Percentiles rank a stretch among this genome's conserved stretches.
phyloP scores from a whole-genome alignment of 352 stramenopile species.

The Phytopythium cucurbitacearum region DNA sequence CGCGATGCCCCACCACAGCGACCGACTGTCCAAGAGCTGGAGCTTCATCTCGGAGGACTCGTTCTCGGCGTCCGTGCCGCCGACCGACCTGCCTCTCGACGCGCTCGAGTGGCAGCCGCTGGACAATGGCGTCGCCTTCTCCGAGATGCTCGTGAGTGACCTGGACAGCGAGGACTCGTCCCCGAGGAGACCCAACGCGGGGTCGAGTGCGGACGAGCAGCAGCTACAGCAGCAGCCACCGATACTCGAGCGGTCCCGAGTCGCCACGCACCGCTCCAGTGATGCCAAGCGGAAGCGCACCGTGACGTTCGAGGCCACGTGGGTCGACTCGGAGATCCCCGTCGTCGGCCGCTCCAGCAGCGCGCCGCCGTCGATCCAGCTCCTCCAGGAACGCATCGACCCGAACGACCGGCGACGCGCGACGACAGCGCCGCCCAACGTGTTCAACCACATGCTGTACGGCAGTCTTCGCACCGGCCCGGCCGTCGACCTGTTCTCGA shows the following conservation, averaged over 20 bases:
- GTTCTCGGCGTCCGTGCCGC: conserved; percentile 28
- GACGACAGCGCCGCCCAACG: conserved; percentile 41
- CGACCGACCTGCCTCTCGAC: conserved; percentile 26
- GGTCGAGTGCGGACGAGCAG: conserved; percentile 8
- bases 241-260: too few relatives aligned
- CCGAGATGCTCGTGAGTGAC: conserved; percentile 16
- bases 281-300: conserved; percentile 40
- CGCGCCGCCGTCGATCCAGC: conserved; percentile 53
- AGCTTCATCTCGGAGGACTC: conserved; percentile 83
- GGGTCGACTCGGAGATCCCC: conserved; percentile 40
- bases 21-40: conserved; percentile 54
- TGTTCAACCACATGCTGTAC: conserved; percentile 78
- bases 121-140: conserved; percentile 10
- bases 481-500: conserved; percentile 51
- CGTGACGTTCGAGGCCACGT: conserved; percentile 51
- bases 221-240: conserved; percentile 6
- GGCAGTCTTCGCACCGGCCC: conserved; percentile 54
- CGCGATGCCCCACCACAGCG: conserved; percentile 3
- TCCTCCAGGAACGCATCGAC: conserved; percentile 45
- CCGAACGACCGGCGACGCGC: conserved; percentile 36
- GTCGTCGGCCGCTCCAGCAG: conserved; percentile 56
- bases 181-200: conserved; percentile 10
- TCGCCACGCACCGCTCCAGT: conserved; percentile 6
- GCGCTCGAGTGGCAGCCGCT: conserved; percentile 37
- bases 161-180: conserved; percentile 20